These are phyloP conservation scores for Acanthamoeba quina DNA, from an alignment of 208 protist species.

Conservation along the genomic window DNA sequence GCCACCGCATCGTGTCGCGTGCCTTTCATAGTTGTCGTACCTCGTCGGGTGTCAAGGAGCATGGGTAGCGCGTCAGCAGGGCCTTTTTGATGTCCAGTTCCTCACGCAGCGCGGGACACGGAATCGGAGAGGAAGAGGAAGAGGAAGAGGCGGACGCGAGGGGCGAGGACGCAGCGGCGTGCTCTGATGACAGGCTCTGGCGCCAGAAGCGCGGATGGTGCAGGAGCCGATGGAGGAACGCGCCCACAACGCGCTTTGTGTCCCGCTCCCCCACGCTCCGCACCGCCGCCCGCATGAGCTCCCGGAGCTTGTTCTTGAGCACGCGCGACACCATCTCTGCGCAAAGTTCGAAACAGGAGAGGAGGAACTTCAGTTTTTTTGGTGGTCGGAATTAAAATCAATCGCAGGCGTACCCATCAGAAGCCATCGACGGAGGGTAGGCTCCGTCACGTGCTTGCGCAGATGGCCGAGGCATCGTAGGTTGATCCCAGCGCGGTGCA, in stretches of 20 bases:
- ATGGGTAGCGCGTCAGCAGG: neutral
- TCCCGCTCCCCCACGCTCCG: neutral
- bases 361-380: too few relatives aligned
- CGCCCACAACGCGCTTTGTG: slow-evolving; percentile 11
- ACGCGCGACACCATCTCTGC: slow-evolving; percentile 53
- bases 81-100: neutral
- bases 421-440: neutral
- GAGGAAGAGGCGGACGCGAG: neutral
- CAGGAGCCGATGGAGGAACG: neutral
- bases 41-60: neutral
- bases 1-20: neutral
- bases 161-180: neutral
- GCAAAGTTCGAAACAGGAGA: neutral
- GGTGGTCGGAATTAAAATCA: neutral
- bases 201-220: slow-evolving; percentile 13
- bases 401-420: neutral
- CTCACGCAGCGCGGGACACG: neutral
- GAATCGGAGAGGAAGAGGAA: neutral
- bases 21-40: neutral
- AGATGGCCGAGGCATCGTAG: neutral
- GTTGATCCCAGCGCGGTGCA: slow-evolving; percentile 26
- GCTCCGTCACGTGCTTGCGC: neutral
- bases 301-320: slow-evolving; percentile 45
- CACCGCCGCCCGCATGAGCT: neutral
- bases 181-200: neutral